Base-by-base conservation (phyloP, 2,329 filamentous ascomycete genomes). In the Thermothelomyces thermophilus region DNA sequence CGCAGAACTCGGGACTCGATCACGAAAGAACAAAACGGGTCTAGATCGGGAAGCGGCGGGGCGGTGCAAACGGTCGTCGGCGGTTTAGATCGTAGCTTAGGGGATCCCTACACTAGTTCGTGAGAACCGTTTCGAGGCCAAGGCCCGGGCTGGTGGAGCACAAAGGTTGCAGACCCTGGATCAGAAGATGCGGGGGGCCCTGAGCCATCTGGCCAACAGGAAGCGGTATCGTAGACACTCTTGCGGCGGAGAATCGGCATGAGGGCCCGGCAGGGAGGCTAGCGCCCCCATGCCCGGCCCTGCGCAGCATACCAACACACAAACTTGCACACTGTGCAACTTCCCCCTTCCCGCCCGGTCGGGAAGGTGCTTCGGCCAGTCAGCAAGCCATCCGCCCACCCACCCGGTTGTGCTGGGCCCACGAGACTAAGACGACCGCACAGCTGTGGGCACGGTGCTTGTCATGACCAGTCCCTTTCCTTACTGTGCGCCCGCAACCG, bases 201-300 rank as follows among this genome's bases (percentile, higher is more conserved):
- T 16, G 17, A 7, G 6, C 36, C 41, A 44, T 44, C 36, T 37
- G 41, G 51, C 56, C 56, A 58, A 59, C 50, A 51, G 35, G 51
- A 50, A 44, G 3, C 40, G 10, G 35, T 22, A 31, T 22, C 41
- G 36, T 16, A 39, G 28, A 34, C 19, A 35, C 35, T 22, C 36
- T 46, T 45, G 55, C 47, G 53, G 51, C 50, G 40, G 54, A 55
- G 54, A 58, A 51, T 51, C 51, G 45, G 50, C 52, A 55, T 48
- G 42, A 52, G 46, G 30, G 55, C 47, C 54, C 48, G 47, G 51
- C 14, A 37, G 48, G 53, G 54, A 58, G 41, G 34, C 19, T 30
- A 44, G 20, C n/a, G n/a, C 14, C 36, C 34, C 33, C 41, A 24
- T 11, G 48, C 39, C 37, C 22, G 34, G n/a, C 14, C 14, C 10